These are phyloP conservation scores for Phialocephala subalpina DNA, from an alignment of 2,329 filamentous ascomycete species.

Conservation along the genomic window DNA sequence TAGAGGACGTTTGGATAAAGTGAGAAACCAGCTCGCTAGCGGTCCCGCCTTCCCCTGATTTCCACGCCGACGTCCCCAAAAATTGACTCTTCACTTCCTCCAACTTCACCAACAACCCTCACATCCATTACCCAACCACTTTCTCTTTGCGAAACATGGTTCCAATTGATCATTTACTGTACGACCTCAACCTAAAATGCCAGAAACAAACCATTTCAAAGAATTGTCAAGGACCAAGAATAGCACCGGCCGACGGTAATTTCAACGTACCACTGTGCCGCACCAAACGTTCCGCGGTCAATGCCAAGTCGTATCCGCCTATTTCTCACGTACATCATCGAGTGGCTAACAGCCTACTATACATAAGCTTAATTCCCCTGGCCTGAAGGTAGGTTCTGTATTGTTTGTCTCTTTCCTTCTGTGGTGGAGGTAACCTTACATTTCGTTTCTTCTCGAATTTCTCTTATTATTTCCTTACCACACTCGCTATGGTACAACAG, in stretches of 20 bases:
- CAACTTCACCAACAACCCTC: neutral
- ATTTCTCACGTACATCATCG: neutral
- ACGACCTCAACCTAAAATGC: no score
- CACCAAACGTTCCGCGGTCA: neutral
- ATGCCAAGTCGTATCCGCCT: slow-evolving; percentile 9
- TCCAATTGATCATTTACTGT: no score
- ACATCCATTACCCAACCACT: neutral
- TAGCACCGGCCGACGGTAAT: neutral
- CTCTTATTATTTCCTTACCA: neutral
- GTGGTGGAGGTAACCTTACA: neutral
- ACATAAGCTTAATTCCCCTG: neutral
- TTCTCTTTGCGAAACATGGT: neutral
- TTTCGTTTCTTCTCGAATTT: neutral
- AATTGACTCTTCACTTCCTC: neutral
- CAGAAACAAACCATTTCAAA: no score
- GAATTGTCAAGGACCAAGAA: neutral
- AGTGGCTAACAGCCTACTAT: neutral
- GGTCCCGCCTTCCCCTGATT: neutral
- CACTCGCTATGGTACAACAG: slow-evolving; percentile 25
- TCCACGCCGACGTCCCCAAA: neutral
- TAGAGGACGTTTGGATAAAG: neutral
- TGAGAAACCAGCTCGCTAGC: neutral
- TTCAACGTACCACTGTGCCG: neutral
- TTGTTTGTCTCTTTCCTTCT: neutral
- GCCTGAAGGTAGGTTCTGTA: neutral